These are phyloP conservation scores for Solanum sitiens DNA, from an alignment of 257 asterid genomes.

Conservation along the genomic window DNA sequence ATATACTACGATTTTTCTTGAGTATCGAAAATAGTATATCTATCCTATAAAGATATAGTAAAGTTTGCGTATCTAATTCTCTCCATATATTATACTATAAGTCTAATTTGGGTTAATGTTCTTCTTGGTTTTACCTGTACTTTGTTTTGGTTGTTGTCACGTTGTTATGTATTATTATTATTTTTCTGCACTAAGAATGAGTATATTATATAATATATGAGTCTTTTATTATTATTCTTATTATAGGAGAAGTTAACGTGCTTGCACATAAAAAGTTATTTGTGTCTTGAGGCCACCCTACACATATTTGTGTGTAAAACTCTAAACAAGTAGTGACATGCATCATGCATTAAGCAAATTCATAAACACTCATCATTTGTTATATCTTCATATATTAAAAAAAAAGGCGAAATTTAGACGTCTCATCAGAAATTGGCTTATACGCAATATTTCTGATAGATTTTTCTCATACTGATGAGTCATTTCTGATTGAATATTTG, in stretches of 20 bases:
- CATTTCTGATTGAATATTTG: neutral
- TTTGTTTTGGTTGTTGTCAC: neutral
- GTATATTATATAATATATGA: neutral
- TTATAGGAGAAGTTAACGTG: neutral
- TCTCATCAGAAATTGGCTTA: neutral
- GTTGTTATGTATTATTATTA: neutral
- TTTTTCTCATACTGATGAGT: neutral
- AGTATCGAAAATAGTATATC: no score
- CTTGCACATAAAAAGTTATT: neutral
- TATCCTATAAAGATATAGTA: neutral
- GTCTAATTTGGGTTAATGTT: neutral
- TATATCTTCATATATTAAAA: neutral
- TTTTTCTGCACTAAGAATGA: neutral
- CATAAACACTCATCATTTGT: neutral
- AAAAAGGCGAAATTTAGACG: neutral
- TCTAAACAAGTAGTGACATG: neutral
- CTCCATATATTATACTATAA: neutral
- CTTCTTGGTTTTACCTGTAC: neutral
- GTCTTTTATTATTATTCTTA: neutral
- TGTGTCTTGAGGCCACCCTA: neutral
- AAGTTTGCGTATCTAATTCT: no score
- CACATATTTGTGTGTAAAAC: neutral
- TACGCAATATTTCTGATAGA: neutral
- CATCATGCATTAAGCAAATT: neutral
- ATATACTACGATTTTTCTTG: no score